These are phyloP conservation scores for Amauroascus niger DNA, from an alignment of 2,329 filamentous ascomycete species.

Conservation along the genomic window DNA sequence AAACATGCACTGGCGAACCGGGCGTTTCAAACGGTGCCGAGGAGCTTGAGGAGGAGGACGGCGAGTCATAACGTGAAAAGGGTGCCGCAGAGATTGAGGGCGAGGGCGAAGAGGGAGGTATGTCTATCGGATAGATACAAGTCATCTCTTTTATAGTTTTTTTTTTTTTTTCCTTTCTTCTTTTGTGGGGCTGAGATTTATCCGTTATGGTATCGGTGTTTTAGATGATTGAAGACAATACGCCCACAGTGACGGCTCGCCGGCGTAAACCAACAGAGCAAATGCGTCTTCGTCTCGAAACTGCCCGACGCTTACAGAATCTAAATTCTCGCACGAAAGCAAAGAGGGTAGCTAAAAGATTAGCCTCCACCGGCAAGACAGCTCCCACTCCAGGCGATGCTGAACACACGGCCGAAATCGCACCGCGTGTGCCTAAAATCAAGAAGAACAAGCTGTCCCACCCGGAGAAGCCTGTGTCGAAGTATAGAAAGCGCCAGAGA, in stretches of 20 bases:
- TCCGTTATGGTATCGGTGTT: conserved; percentile 1
- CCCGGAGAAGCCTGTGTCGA: conserved; percentile 52
- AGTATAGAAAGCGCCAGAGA: conserved; percentile 74
- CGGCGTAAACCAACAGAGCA: conserved; percentile 38
- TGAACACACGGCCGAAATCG: conserved; percentile 26
- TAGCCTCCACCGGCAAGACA: conserved; percentile 23
- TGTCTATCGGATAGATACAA: conserved; percentile 10
- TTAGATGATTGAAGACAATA: conserved; percentile 84
- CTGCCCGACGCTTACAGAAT: conserved; percentile 58
- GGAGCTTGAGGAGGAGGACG: conserved; percentile 72
- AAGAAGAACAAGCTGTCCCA: conserved; percentile 60
- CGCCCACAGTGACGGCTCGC: conserved; percentile 60
- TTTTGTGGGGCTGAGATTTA: neutral
- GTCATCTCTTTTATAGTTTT: neutral
- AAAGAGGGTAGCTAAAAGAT: conserved; percentile 37
- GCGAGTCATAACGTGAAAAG: conserved; percentile 92
- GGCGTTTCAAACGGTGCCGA: conserved; percentile 84
- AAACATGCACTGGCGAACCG: conserved; percentile 56
- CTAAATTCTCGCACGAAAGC: conserved; percentile 43
- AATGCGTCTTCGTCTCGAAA: conserved; percentile 56
- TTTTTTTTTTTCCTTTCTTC: neutral
- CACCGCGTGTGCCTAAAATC: conserved; percentile 50
- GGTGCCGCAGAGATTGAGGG: conserved; percentile 67
- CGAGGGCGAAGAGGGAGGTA: conserved; percentile 56
- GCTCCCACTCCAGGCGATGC: conserved; percentile 7